A percentile compares a stretch with the other conserved stretches of the same genome.
phyloP scores from a whole-genome alignment of 2,329 filamentous ascomycete species.

The Septoria petroselini region DNA sequence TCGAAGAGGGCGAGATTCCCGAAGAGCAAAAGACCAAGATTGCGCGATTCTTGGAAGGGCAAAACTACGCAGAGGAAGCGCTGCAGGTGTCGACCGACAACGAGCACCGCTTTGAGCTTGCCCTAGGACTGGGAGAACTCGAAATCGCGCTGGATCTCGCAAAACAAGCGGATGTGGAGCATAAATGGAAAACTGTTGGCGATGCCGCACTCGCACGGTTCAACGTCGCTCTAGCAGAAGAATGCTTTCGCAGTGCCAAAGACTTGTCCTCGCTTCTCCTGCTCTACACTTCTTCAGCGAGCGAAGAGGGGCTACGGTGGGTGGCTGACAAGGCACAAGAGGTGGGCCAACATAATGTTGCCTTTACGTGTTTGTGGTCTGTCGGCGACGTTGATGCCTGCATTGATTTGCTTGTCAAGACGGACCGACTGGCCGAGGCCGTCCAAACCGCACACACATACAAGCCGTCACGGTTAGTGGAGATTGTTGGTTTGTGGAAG shows the following conservation, averaged over 20 bases:
- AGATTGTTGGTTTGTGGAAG: conserved; percentile 76
- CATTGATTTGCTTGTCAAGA: conserved; percentile 73
- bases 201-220: conserved; percentile 83
- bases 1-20: conserved; percentile 67
- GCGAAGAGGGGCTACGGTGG: conserved; percentile 68
- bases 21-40: conserved; percentile 97
- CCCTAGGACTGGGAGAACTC: conserved; percentile 76
- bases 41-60: conserved; percentile 92
- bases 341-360: conserved; percentile 82
- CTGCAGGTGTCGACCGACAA: conserved; percentile 90
- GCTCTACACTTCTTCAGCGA: conserved; percentile 80
- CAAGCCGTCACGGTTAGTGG: conserved; percentile 71
- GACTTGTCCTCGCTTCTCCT: conserved; percentile 87
- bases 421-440: conserved; percentile 77
- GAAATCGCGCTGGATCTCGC: conserved; percentile 83
- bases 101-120: conserved; percentile 94
- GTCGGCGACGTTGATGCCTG: conserved; percentile 78
- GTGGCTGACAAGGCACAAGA: conserved; percentile 73
- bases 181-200: conserved; percentile 97
- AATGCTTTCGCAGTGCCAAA: conserved; percentile 88
- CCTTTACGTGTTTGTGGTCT: conserved; percentile 87
- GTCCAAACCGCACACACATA: conserved; percentile 94
- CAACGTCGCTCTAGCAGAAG: conserved; percentile 83
- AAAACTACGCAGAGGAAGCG: conserved; percentile 93
- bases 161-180: conserved; percentile 77